Percentiles rank a stretch among this genome's conserved stretches.
Evolutionary conservation across 164 flowering plant species (phyloP).

Genomic region (Vitis vinifera): DNA sequence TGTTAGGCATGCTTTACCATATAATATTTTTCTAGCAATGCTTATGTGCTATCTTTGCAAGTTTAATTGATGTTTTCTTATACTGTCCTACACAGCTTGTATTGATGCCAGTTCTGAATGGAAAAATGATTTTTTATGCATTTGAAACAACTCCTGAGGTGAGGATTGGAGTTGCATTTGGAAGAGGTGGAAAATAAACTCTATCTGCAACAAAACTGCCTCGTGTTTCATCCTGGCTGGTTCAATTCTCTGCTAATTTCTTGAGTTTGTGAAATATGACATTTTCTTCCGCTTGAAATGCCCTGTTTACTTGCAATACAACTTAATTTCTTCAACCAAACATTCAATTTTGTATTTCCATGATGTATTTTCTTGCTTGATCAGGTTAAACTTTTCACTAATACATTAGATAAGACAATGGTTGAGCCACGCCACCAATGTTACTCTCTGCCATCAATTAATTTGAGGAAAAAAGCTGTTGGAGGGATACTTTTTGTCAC

Average conservation of each 20-base stretch:
- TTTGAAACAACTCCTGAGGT: slow-evolving; percentile 85
- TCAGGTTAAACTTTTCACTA: slow-evolving; percentile 77
- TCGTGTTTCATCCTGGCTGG: slow-evolving; percentile 97
- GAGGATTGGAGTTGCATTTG: slow-evolving; percentile 85
- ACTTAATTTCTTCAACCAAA: too few relatives aligned
- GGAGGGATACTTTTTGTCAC: slow-evolving; percentile 73
- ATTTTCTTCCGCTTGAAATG: too few relatives aligned
- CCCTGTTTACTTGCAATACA: too few relatives aligned
- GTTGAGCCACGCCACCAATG: slow-evolving; percentile 95
- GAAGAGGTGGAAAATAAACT: slow-evolving; percentile 88
- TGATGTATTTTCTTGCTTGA: slow-evolving; percentile 7
- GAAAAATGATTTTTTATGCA: slow-evolving; percentile 79
- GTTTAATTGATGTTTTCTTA: slow-evolving; percentile 6
- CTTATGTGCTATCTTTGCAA: background rate
- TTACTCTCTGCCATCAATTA: slow-evolving; percentile 61
- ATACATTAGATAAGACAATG: slow-evolving; percentile 81
- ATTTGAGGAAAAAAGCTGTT: slow-evolving; percentile 64
- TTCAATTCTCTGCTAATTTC: slow-evolving; percentile 21
- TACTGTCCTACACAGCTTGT: slow-evolving; percentile 48
- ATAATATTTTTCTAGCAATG: too few relatives aligned
- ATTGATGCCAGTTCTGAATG: slow-evolving; percentile 82
- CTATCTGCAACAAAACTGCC: slow-evolving; percentile 91
- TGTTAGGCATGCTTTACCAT: too few relatives aligned
- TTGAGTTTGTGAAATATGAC: too few relatives aligned
- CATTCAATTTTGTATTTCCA: too few relatives aligned